phyloP scores from a whole-genome alignment of 2,329 filamentous ascomycete species.

The Phialocephala subalpina region DNA sequence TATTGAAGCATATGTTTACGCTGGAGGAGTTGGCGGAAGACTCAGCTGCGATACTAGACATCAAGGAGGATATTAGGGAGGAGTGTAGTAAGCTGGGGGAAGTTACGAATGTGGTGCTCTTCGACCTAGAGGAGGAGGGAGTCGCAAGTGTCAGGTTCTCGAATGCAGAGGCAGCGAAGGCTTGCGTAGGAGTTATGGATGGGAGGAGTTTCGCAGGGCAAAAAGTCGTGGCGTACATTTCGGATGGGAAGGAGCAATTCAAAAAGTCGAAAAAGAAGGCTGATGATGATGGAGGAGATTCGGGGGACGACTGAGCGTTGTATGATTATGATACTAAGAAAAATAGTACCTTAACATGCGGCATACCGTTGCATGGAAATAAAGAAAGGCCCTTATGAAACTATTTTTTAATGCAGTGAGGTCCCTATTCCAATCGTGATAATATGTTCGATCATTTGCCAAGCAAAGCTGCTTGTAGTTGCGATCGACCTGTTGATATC shows the following conservation, averaged over 20 bases:
- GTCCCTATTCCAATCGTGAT: too few relatives aligned
- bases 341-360: background rate
- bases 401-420: too few relatives aligned
- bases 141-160: conserved; percentile 86
- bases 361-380: background rate
- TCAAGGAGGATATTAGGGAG: conserved; percentile 92
- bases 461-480: too few relatives aligned
- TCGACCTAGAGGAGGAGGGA: conserved; percentile 84
- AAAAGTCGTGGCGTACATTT: conserved; percentile 74
- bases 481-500: too few relatives aligned
- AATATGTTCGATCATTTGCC: too few relatives aligned
- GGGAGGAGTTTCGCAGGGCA: conserved; percentile 81
- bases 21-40: conserved; percentile 86
- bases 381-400: background rate
- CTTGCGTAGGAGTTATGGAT: conserved; percentile 79
- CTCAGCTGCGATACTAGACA: conserved; percentile 82
- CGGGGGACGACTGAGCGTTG: conserved; percentile 2
- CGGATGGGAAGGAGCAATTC: conserved; percentile 76
- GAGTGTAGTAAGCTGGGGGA: conserved; percentile 87
- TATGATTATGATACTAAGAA: background rate
- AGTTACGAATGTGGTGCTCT: conserved; percentile 91
- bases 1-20: conserved; percentile 94
- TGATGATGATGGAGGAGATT: conserved; percentile 34
- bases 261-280: conserved; percentile 69
- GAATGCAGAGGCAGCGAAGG: conserved; percentile 72